phyloP scores from a whole-genome alignment of 2,329 filamentous ascomycete species.

The Ceratocystis ficicola region DNA sequence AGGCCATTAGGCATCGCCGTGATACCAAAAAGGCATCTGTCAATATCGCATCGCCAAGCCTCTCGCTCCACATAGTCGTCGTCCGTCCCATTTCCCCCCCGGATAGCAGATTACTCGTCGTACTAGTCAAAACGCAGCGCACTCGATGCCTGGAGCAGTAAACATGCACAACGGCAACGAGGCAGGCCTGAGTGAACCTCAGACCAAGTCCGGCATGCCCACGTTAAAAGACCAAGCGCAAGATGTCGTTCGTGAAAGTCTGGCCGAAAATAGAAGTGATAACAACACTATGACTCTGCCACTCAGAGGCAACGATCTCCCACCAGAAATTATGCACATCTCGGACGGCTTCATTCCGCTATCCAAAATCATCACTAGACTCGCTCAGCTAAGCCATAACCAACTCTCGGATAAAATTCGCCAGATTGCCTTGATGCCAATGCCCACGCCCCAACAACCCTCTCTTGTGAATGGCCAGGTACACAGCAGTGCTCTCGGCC shows the following conservation, averaged over 20 bases:
- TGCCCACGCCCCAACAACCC: slow-evolving; percentile 33
- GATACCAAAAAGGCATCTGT: too few relatives aligned
- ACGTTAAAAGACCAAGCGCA: slow-evolving; percentile 29
- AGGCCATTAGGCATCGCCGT: too few relatives aligned
- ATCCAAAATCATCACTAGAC: slow-evolving; percentile 59
- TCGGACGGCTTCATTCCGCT: slow-evolving; percentile 65
- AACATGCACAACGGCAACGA: slow-evolving; percentile 42
- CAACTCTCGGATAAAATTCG: slow-evolving; percentile 58
- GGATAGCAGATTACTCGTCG: neutral
- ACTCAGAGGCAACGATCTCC: slow-evolving; percentile 44
- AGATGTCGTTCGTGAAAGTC: slow-evolving; percentile 9
- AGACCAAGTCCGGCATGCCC: slow-evolving; percentile 30
- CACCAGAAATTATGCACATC: slow-evolving; percentile 56
- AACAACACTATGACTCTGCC: slow-evolving; percentile 16
- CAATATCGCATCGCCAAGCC: too few relatives aligned
- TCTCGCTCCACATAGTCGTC: too few relatives aligned
- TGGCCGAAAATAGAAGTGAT: slow-evolving; percentile 9
- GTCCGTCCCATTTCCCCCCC: too few relatives aligned
- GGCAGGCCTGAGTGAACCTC: slow-evolving; percentile 23
- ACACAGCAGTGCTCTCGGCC: slow-evolving; percentile 24
- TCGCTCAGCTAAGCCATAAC: slow-evolving; percentile 74
- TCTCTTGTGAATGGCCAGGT: slow-evolving; percentile 38
- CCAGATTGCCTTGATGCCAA: slow-evolving; percentile 56
- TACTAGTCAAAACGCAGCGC: neutral
- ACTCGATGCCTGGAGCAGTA: slow-evolving; percentile 41